phyloP scores from a whole-genome alignment of 2,329 filamentous ascomycete genomes.

The Nigrospora sphaerica region DNA sequence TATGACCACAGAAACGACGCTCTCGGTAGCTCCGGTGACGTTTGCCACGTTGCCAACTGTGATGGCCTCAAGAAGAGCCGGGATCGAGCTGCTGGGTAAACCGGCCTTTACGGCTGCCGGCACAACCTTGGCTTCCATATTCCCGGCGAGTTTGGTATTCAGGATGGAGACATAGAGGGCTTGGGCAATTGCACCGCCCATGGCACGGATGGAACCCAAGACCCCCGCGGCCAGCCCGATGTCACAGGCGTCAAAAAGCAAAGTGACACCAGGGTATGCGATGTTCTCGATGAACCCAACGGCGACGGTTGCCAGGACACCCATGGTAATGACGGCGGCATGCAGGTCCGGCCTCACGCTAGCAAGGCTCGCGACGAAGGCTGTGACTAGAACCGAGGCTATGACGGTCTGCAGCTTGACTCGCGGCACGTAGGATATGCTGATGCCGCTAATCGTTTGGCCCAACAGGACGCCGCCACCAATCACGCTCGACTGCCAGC shows the following conservation, averaged over 20 bases:
- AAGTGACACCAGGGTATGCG: constrained; percentile 33
- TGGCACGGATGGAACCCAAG: constrained; percentile 36
- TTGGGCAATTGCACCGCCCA: constrained; percentile 29
- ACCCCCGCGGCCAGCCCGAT: constrained; percentile 36
- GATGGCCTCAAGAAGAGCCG: constrained; percentile 14
- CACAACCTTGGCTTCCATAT: constrained; percentile 24
- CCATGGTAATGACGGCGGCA: constrained; percentile 23
- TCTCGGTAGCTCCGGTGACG: too few relatives aligned
- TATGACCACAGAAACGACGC: too few relatives aligned
- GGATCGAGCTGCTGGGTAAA: constrained; percentile 23
- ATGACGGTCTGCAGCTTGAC: constrained; percentile 26
- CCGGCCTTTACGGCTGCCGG: constrained; percentile 26
- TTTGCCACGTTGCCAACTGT: too few relatives aligned
- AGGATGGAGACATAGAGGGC: constrained; percentile 29
- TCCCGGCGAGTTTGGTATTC: constrained; percentile 24
- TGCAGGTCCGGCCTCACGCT: constrained; percentile 18
- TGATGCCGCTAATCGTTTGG: constrained; percentile 27
- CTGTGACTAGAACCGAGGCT: constrained; percentile 20
- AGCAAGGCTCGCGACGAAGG: constrained; percentile 24
- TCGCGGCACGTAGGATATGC: constrained; percentile 26
- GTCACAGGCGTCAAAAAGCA: constrained; percentile 37
- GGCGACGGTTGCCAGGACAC: constrained; percentile 18
- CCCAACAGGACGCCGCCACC: constrained; percentile 34
- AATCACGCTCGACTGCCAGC: constrained; percentile 32
- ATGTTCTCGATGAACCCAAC: constrained; percentile 32